Evolutionary conservation across 2,329 filamentous ascomycete genomes (phyloP).

Genomic region (Epichloe typhina): DNA sequence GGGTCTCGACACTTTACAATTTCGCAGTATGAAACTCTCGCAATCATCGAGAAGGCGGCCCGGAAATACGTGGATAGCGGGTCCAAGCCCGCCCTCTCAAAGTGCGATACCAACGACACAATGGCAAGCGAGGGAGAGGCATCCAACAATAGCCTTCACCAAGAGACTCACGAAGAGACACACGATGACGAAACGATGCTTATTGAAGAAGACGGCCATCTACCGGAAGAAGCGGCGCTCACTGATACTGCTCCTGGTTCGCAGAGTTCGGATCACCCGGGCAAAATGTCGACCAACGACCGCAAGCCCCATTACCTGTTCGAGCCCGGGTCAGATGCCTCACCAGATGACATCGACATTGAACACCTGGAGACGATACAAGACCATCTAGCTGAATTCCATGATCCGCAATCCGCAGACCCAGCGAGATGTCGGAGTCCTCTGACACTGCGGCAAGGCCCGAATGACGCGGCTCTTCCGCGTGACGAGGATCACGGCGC

Average conservation of each 20-base stretch:
- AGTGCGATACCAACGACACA: neutral
- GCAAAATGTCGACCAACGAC: too few relatives aligned
- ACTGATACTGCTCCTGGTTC: too few relatives aligned
- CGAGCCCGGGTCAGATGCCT: constrained; percentile 9
- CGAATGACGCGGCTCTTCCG: neutral
- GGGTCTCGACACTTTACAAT: constrained; percentile 21
- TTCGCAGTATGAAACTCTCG: constrained; percentile 33
- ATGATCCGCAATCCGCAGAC: constrained; percentile 9
- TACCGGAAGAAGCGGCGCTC: neutral
- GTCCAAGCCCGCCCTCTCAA: neutral
- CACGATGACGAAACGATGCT: neutral
- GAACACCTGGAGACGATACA: constrained; percentile 21
- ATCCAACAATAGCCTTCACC: neutral
- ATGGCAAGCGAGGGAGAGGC: neutral
- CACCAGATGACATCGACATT: constrained; percentile 38
- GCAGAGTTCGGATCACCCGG: neutral
- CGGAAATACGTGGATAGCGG: constrained; percentile 33
- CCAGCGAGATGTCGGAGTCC: neutral
- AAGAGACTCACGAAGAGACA: neutral
- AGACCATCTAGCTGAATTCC: constrained; percentile 14
- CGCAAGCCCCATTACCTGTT: neutral
- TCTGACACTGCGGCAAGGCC: neutral
- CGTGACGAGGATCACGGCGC: neutral
- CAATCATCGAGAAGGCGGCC: constrained; percentile 37
- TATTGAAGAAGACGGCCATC: neutral